Evolutionary conservation across 768 basidiomycete species (phyloP).

Genomic region (Cystobasidium tubakii): DNA sequence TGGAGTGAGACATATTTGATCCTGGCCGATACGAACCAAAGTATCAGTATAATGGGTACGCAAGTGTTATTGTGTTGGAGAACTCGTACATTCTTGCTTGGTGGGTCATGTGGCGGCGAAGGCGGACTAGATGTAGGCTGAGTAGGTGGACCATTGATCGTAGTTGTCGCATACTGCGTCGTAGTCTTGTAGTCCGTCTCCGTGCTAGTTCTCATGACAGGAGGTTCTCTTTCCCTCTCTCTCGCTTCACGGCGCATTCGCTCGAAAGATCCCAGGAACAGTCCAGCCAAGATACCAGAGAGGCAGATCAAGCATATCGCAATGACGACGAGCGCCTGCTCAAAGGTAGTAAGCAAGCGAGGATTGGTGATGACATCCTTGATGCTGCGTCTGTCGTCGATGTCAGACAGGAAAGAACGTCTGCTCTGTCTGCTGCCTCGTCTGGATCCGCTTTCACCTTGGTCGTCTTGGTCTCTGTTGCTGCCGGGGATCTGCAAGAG

Average conservation of each 20-base stretch:
- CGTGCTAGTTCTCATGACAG: slow-evolving; percentile 2
- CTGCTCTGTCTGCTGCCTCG: not conserved
- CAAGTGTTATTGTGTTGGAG: not conserved
- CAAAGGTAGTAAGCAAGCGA: slow-evolving; percentile 73
- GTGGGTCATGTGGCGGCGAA: slow-evolving; percentile 48
- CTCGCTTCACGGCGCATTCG: slow-evolving; percentile 52
- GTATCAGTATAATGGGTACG: too few species aligned
- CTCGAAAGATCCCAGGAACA: slow-evolving; percentile 79
- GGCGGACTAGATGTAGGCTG: slow-evolving; percentile 57
- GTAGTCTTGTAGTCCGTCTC: slow-evolving; percentile 24
- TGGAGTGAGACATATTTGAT: slow-evolving; percentile 67
- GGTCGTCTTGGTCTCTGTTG: not conserved
- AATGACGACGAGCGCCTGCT: slow-evolving; percentile 71
- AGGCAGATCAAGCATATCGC: slow-evolving; percentile 72
- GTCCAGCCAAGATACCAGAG: slow-evolving; percentile 79
- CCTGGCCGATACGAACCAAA: not conserved
- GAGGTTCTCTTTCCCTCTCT: not conserved
- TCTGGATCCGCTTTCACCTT: not conserved
- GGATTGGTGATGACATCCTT: slow-evolving; percentile 25
- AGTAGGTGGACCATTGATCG: slow-evolving; percentile 43
- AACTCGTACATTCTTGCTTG: slow-evolving; percentile 41
- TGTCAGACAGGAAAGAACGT: not conserved
- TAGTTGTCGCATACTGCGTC: slow-evolving; percentile 46
- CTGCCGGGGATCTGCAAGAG: slow-evolving; percentile 12
- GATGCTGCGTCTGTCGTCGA: slow-evolving; percentile 28